Conservation (phyloP, 2,329 filamentous ascomycete genomes). For the Alternaria tenuissima region DNA sequence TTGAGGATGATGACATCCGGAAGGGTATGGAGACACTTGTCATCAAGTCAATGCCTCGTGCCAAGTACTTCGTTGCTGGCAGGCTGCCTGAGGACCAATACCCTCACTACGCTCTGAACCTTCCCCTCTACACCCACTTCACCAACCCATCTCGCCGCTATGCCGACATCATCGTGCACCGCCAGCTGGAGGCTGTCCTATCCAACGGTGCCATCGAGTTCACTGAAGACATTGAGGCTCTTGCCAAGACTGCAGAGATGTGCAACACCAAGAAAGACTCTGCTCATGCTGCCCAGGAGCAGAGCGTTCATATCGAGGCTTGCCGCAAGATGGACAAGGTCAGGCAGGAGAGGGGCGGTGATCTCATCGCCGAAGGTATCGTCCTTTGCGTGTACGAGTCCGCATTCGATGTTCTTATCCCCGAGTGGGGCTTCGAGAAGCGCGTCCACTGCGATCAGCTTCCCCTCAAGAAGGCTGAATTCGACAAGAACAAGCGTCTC, state of each 20-base stretch:
- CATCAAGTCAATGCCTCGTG: slow-evolving; percentile 93
- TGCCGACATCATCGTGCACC: slow-evolving; percentile 92
- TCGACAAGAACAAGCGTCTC: slow-evolving; percentile 92
- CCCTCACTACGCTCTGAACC: slow-evolving; percentile 90
- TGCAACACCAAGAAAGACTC: slow-evolving; percentile 99
- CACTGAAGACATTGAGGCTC: slow-evolving; percentile 83
- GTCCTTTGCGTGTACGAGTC: slow-evolving; percentile 98
- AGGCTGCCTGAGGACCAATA: slow-evolving; percentile 80
- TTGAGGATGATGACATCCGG: slow-evolving; percentile 86
- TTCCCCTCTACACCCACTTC: slow-evolving; percentile 96
- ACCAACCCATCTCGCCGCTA: slow-evolving; percentile 95
- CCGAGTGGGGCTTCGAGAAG: slow-evolving; percentile 99
- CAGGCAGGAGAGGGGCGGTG: slow-evolving; percentile 83
- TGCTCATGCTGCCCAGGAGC: slow-evolving; percentile 94
- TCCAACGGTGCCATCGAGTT: slow-evolving; percentile 85
- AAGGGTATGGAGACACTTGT: slow-evolving; percentile 98
- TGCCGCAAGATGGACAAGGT: slow-evolving; percentile 96
- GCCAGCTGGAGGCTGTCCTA: slow-evolving; percentile 87
- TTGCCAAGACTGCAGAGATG: slow-evolving; percentile 91
- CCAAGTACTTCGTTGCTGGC: slow-evolving; percentile 90
- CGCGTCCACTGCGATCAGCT: slow-evolving; percentile 98
- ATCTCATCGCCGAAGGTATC: slow-evolving; percentile 94
- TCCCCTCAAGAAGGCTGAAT: slow-evolving; percentile 98
- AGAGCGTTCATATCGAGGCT: slow-evolving; percentile 97
- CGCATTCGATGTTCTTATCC: slow-evolving; percentile 96